Percentiles rank a stretch among this genome's conserved stretches.
These are phyloP conservation scores for Fusarium sp. DNA, from an alignment of 2,329 filamentous ascomycete species.

Conservation along the genomic window DNA sequence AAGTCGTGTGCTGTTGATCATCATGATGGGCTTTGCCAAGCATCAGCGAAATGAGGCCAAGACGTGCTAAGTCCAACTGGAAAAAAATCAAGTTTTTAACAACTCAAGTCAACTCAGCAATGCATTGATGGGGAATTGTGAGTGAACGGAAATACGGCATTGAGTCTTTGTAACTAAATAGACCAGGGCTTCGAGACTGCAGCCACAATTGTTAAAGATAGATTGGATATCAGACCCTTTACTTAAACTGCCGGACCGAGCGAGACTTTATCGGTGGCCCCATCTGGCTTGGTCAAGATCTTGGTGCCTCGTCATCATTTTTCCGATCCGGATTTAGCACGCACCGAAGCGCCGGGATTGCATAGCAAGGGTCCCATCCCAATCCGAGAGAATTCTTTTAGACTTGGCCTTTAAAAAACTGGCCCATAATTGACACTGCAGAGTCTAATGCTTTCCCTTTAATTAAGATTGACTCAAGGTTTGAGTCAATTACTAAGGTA, in stretches of 20 bases:
- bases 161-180: neutral
- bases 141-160: no score
- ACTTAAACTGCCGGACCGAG: constrained; percentile 3
- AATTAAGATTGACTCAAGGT: neutral
- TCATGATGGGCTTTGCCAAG: constrained; percentile 20
- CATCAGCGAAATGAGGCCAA: constrained; percentile 34
- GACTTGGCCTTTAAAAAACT: neutral
- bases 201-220: constrained; percentile 10
- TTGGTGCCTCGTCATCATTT: constrained; percentile 25
- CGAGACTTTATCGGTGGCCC: constrained; percentile 13
- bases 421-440: neutral
- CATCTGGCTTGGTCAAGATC: constrained; percentile 6
- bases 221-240: neutral
- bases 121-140: neutral
- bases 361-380: neutral
- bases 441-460: neutral
- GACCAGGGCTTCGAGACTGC: neutral
- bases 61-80: constrained; percentile 3
- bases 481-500: neutral
- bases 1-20: constrained; percentile 33
- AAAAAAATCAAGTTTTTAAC: constrained; percentile 16
- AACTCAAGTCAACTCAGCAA: neutral
- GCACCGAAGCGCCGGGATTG: neutral
- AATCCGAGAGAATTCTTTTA: neutral
- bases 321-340: constrained; percentile 9